A percentile compares a stretch with the other conserved stretches of the same genome.
phyloP scores from a whole-genome alignment of 1,284 basidiomycete species.

The Trichosporon faecale region DNA sequence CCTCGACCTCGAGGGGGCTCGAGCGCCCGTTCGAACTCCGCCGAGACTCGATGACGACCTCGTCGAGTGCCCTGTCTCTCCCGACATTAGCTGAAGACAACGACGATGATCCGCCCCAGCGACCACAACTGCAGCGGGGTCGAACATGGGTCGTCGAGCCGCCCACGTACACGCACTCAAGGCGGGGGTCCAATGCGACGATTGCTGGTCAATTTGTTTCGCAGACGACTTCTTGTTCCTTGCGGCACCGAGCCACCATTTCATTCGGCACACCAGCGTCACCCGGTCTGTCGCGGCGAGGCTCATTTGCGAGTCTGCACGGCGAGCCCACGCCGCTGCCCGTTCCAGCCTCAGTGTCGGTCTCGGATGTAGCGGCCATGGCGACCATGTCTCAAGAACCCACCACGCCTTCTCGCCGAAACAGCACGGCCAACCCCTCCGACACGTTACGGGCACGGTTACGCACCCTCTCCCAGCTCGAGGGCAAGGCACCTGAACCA shows the following conservation, averaged over 20 bases:
- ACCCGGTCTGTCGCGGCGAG: neutral
- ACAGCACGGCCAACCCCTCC: conserved; percentile 12
- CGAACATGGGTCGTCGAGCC: neutral
- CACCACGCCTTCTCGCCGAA: neutral
- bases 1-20: neutral
- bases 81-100: conserved; percentile 2
- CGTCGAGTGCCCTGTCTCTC: neutral
- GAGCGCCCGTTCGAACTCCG: conserved; percentile 2
- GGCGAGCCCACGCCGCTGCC: conserved; percentile 11
- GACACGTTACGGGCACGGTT: conserved; percentile 21
- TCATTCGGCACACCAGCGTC: neutral
- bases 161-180: neutral
- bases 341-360: conserved; percentile 16
- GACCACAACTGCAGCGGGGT: neutral
- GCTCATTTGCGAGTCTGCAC: neutral
- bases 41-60: conserved; percentile 6
- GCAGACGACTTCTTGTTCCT: conserved; percentile 5
- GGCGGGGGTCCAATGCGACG: conserved; percentile 3
- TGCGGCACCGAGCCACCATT: neutral
- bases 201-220: conserved; percentile 8
- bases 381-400: conserved; percentile 23
- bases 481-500: neutral
- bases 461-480: conserved; percentile 17
- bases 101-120: neutral
- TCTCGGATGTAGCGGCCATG: conserved; percentile 22